Percentiles rank a stretch among this genome's conserved stretches.
phyloP scores from a whole-genome alignment of 2,329 filamentous ascomycete species.

The Whalleya microplaca region DNA sequence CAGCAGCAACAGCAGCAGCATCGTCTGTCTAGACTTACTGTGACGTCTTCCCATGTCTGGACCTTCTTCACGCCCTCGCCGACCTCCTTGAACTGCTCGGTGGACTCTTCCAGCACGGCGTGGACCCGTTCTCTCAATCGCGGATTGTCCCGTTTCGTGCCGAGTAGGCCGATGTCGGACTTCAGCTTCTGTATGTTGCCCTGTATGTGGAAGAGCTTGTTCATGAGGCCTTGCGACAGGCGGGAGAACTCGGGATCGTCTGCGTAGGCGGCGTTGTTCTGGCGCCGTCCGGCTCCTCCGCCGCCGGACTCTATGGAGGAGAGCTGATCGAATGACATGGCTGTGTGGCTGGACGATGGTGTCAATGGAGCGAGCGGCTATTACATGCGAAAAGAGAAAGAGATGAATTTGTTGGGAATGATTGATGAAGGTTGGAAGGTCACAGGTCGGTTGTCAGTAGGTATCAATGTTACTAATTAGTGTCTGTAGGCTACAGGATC shows the following conservation, averaged over 20 bases:
- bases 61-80: conserved; percentile 94
- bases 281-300: conserved; percentile 65
- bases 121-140: conserved; percentile 89
- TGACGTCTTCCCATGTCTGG: conserved; percentile 82
- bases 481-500: background rate
- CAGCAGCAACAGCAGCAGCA: conserved; percentile 23
- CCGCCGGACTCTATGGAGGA: conserved; percentile 80
- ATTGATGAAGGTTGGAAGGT: conserved; percentile 1
- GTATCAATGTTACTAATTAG: background rate
- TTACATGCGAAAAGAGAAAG: conserved; percentile 3
- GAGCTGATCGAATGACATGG: conserved; percentile 91
- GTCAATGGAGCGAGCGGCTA: conserved; percentile 7
- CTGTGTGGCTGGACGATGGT: conserved; percentile 3
- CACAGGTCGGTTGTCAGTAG: too few relatives aligned
- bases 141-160: conserved; percentile 89
- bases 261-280: conserved; percentile 61
- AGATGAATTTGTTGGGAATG: conserved; percentile 3
- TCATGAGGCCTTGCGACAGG: conserved; percentile 80
- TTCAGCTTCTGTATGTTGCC: conserved; percentile 85
- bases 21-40: conserved; percentile 60
- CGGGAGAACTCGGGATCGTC: conserved; percentile 93
- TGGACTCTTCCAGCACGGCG: conserved; percentile 83
- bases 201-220: conserved; percentile 86
- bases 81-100: conserved; percentile 84
- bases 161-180: conserved; percentile 82